Evolutionary conservation across 805 yeast species (phyloP).

Genomic region (Candida odintsovae): DNA sequence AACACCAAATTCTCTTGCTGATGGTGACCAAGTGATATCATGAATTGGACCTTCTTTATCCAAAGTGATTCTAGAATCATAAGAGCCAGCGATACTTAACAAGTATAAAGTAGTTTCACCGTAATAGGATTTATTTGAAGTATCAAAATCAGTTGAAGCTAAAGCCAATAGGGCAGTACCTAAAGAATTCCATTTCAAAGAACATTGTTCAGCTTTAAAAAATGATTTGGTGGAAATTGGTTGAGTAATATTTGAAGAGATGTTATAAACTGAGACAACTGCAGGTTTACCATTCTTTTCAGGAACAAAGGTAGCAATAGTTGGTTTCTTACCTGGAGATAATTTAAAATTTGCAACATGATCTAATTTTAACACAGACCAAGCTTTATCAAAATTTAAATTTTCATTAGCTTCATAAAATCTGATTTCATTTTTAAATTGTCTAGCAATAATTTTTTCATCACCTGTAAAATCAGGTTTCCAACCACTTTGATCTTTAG

Average conservation of each 20-base stretch:
- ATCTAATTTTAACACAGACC: slow-evolving; percentile 50
- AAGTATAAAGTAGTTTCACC: slow-evolving; percentile 93
- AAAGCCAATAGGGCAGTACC: slow-evolving; percentile 93
- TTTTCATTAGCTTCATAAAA: slow-evolving; percentile 51
- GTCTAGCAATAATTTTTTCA: slow-evolving; percentile 63
- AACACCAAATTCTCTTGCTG: slow-evolving; percentile 94
- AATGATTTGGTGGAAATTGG: slow-evolving; percentile 84
- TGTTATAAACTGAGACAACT: slow-evolving; percentile 72
- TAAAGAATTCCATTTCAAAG: slow-evolving; percentile 85
- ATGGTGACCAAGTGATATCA: slow-evolving; percentile 96
- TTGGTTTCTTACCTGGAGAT: slow-evolving; percentile 86
- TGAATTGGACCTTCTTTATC: slow-evolving; percentile 96
- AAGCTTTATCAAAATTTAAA: slow-evolving; percentile 44
- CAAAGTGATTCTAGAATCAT: slow-evolving; percentile 80
- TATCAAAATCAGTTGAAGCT: slow-evolving; percentile 93
- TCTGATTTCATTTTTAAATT: slow-evolving; percentile 57
- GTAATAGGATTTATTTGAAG: slow-evolving; percentile 88
- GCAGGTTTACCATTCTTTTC: slow-evolving; percentile 89
- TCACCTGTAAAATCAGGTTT: slow-evolving; percentile 83
- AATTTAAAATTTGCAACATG: slow-evolving; percentile 57
- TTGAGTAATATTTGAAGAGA: slow-evolving; percentile 48
- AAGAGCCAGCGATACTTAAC: slow-evolving; percentile 87
- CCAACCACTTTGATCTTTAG: slow-evolving; percentile 88
- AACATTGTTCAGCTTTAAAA: slow-evolving; percentile 93
- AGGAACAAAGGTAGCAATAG: slow-evolving; percentile 86